Evolutionary conservation across 208 protist species (phyloP).

Genomic region (Endotrypanum monterogeii): DNA sequence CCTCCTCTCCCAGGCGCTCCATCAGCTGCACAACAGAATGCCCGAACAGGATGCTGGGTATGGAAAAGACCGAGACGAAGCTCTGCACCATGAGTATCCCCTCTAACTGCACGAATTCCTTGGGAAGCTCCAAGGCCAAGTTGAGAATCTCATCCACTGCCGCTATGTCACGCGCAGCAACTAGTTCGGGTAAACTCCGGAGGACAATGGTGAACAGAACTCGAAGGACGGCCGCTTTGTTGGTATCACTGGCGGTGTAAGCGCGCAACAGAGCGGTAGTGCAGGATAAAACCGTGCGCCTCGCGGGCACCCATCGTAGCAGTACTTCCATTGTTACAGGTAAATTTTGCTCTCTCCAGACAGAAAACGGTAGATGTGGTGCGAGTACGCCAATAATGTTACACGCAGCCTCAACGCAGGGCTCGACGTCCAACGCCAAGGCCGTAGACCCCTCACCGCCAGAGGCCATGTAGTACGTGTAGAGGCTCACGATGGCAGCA

Average conservation of each 20-base stretch:
- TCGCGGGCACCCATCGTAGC: slow-evolving; percentile 56
- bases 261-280: slow-evolving; percentile 41
- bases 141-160: slow-evolving; percentile 48
- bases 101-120: slow-evolving; percentile 43
- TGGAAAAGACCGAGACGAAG: slow-evolving; percentile 41
- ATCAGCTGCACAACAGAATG: slow-evolving; percentile 43
- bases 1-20: slow-evolving; percentile 37
- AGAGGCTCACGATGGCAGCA: slow-evolving; percentile 49
- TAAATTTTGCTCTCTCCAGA: slow-evolving; percentile 58
- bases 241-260: slow-evolving; percentile 20
- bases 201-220: slow-evolving; percentile 36
- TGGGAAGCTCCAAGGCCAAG: slow-evolving; percentile 46
- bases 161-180: slow-evolving; percentile 32
- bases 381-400: slow-evolving; percentile 36
- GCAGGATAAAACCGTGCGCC: slow-evolving; percentile 38
- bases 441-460: slow-evolving; percentile 35
- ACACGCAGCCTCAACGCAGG: slow-evolving; percentile 40
- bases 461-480: slow-evolving; percentile 53
- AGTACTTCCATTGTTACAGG: slow-evolving; percentile 55
- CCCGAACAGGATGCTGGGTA: slow-evolving; percentile 81
- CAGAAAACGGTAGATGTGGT: slow-evolving; percentile 31
- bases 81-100: slow-evolving; percentile 25
- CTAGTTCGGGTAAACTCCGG: slow-evolving; percentile 19
- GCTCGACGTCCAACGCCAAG: slow-evolving; percentile 31
- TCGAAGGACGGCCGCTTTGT: slow-evolving; percentile 27